These are phyloP conservation scores for Miscanthus sacchariflorus DNA, from an alignment of 202 grass and related monocot genomes.

Conservation along the genomic window DNA sequence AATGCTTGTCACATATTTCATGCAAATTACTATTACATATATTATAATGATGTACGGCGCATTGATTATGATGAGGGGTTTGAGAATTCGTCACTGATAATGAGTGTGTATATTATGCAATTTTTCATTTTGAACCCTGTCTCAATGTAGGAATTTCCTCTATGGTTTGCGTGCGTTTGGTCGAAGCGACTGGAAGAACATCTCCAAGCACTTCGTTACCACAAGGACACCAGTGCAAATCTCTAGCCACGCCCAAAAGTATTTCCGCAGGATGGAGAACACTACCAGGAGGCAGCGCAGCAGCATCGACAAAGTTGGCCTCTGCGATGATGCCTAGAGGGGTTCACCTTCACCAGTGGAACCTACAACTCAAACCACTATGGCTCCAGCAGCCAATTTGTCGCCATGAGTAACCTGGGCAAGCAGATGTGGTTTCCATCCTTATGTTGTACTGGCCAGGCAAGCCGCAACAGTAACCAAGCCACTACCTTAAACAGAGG, in stretches of 20 bases:
- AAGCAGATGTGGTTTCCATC: background rate
- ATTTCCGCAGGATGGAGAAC: constrained; percentile 1
- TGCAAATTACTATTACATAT: too few species aligned
- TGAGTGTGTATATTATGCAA: background rate
- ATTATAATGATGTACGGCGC: too few species aligned
- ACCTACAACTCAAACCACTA: background rate
- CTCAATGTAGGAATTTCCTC: constrained; percentile 38
- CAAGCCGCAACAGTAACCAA: background rate
- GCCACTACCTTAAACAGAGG: too few species aligned
- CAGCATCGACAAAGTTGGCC: background rate
- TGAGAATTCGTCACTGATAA: too few species aligned
- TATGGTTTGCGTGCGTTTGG: constrained; percentile 11
- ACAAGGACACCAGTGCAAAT: constrained; percentile 39
- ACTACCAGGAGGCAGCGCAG: background rate
- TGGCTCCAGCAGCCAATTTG: background rate
- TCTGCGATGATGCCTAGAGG: background rate
- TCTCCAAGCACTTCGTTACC: constrained; percentile 35
- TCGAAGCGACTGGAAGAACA: constrained; percentile 47
- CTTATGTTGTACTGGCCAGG: background rate
- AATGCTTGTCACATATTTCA: too few species aligned
- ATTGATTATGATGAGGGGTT: too few species aligned
- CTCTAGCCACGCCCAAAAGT: constrained; percentile 58
- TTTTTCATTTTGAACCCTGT: background rate
- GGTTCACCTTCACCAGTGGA: background rate
- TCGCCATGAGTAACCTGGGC: background rate